Evolutionary conservation across 192 early-diverging fungal species (phyloP).

Genomic region (Helicostylum pulchrum): DNA sequence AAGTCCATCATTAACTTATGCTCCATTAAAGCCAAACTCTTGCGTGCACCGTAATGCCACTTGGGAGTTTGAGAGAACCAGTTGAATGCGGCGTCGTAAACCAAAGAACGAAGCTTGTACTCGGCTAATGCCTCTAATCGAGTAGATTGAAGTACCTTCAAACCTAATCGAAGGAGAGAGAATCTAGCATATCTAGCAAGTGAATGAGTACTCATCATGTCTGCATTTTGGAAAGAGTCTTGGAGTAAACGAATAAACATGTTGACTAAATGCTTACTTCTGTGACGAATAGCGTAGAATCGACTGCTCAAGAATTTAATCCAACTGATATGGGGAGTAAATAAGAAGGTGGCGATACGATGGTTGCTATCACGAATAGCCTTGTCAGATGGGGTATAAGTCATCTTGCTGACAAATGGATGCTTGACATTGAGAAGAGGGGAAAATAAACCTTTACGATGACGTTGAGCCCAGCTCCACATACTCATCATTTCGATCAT

Average conservation of each 20-base stretch:
- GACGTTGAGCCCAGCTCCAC: constrained; percentile 79
- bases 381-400: constrained; percentile 88
- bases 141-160: constrained; percentile 70
- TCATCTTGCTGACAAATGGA: constrained; percentile 90
- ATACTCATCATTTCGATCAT: constrained; percentile 80
- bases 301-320: constrained; percentile 83
- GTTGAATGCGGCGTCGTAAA: constrained; percentile 73
- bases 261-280: constrained; percentile 67
- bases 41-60: constrained; percentile 80
- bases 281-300: constrained; percentile 78
- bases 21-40: constrained; percentile 56
- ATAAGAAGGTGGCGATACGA: constrained; percentile 55
- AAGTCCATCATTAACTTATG: constrained; percentile 67
- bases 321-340: constrained; percentile 77
- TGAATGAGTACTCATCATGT: constrained; percentile 58
- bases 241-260: constrained; percentile 80
- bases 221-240: constrained; percentile 59
- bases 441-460: constrained; percentile 82
- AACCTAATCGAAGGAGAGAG: constrained; percentile 68
- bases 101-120: constrained; percentile 57
- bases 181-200: constrained; percentile 78
- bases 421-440: constrained; percentile 52
- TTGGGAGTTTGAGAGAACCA: constrained; percentile 79
- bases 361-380: constrained; percentile 60
- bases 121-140: constrained; percentile 61